Base-by-base conservation (phyloP, 306 rosid genomes). In the Glycine tomentella region DNA sequence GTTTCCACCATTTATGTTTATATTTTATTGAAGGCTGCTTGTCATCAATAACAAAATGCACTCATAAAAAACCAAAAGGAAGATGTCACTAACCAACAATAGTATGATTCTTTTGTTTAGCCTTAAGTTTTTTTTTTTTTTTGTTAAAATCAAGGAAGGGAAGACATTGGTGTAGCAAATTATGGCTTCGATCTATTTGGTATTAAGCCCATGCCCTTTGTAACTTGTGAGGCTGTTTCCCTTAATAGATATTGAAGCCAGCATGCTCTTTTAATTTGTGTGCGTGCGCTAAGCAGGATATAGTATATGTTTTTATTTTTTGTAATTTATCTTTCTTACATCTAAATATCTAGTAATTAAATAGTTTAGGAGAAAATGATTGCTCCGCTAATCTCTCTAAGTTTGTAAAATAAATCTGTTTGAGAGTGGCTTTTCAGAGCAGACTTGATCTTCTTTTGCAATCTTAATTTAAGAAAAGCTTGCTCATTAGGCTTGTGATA, bases 131-230 rank as follows among this genome's bases (percentile, higher is more conserved):
- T 15, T 62, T 75, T 20, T 20, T 20, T 20, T 36, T 36, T 36
- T 36, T 36, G 62, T 49, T 63, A 76, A 20, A 62, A 62, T 33
- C 25, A 63, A 34, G 64, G 81, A 50, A 64, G 34, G 73, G 49
- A 49, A 13, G 53, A 17, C 17, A 3, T 36, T 11, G 55, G 73
- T 71, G 13, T 65, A 77, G 64, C 12, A 49, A 48, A 48, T 31
- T n/a, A 48, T 61, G 45, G 48, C 59, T 15, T 75, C 14, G n/a
- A n/a, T n/a, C n/a, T 20, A 17, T 42, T 42, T 42, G 6, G 46
- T 42, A 42, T 42, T 42, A 5, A 42, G 46, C 46, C 48, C 16
- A 7, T 25, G 31, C 10, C 61, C 15, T 61, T 9, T 48, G 12
- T 61, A 20, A 20, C 25, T 20, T 20, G 25, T 20, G 14, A 2